Percentiles rank a stretch among this genome's conserved stretches.
These are phyloP conservation scores for Oxyria digyna DNA, from an alignment of 148 eudicot genomes.

Conservation along the genomic window DNA sequence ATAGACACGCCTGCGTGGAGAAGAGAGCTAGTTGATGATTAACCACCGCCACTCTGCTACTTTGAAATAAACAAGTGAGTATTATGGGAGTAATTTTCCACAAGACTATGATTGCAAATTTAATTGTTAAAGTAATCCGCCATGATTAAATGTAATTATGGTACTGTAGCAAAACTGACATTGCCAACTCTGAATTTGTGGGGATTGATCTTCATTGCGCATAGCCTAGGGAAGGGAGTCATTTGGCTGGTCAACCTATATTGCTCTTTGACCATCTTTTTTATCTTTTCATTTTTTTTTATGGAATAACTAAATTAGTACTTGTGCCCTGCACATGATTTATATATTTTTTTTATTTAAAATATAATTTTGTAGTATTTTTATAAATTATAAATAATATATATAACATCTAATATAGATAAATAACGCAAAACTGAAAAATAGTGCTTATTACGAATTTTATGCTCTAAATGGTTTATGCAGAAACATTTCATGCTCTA, in stretches of 20 bases:
- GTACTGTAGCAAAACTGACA: constrained; percentile 9
- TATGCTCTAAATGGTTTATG: too few species aligned
- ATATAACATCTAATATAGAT: too few species aligned
- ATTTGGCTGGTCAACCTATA: constrained; percentile 1
- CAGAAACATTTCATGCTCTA: too few species aligned
- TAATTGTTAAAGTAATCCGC: neutral
- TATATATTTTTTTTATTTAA: too few species aligned
- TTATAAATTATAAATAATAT: too few species aligned
- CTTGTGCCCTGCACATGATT: too few species aligned
- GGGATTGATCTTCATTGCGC: constrained; percentile 9
- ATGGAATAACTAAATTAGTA: too few species aligned
- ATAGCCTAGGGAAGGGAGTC: neutral
- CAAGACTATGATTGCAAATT: neutral
- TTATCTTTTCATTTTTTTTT: too few species aligned
- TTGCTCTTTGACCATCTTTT: constrained; percentile 9
- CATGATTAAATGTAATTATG: constrained; percentile 4
- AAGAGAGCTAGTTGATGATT: constrained; percentile 12
- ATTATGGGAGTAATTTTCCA: neutral
- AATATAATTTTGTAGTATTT: too few species aligned
- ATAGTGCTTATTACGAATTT: too few species aligned
- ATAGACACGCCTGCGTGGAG: constrained; percentile 12
- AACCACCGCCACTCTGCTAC: constrained; percentile 15
- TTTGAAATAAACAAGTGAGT: neutral
- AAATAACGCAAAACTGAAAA: too few species aligned
- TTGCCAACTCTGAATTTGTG: constrained; percentile 9